phyloP scores from a whole-genome alignment of 1,284 basidiomycete genomes.

The Calocybe gambosa region DNA sequence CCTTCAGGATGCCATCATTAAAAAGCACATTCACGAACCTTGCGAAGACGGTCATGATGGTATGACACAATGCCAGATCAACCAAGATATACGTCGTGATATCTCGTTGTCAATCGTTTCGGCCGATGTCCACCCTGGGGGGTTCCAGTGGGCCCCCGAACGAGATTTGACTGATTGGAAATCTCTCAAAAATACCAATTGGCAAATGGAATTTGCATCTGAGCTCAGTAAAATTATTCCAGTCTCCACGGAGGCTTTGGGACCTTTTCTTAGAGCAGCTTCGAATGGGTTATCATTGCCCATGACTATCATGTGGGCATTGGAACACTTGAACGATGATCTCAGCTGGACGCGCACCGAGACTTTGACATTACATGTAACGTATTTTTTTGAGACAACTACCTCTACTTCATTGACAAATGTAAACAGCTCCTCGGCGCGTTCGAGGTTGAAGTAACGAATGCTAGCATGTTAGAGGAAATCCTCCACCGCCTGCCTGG shows the following conservation, averaged over 20 bases:
- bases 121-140: conserved; percentile 6
- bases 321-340: conserved; percentile 23
- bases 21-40: conserved; percentile 16
- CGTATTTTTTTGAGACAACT: neutral
- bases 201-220: conserved; percentile 18
- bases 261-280: conserved; percentile 17
- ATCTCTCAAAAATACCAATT: conserved; percentile 16
- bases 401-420: neutral
- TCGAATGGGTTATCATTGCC: conserved; percentile 26
- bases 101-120: conserved; percentile 14
- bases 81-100: conserved; percentile 21
- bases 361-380: conserved; percentile 26
- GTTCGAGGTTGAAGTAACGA: conserved; percentile 19
- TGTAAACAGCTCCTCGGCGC: conserved; percentile 27
- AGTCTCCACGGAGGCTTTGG: conserved; percentile 4
- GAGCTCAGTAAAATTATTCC: conserved; percentile 13
- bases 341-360: conserved; percentile 24
- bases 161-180: conserved; percentile 19
- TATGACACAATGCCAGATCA: conserved; percentile 26
- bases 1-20: conserved; percentile 21
- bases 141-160: conserved; percentile 25
- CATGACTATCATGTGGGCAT: conserved; percentile 27
- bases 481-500: conserved; percentile 30
- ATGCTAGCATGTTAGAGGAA: conserved; percentile 28
- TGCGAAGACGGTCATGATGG: conserved; percentile 18